Evolutionary conservation across 352 stramenopile species (phyloP).

Genomic region (Globisporangium parvum): DNA sequence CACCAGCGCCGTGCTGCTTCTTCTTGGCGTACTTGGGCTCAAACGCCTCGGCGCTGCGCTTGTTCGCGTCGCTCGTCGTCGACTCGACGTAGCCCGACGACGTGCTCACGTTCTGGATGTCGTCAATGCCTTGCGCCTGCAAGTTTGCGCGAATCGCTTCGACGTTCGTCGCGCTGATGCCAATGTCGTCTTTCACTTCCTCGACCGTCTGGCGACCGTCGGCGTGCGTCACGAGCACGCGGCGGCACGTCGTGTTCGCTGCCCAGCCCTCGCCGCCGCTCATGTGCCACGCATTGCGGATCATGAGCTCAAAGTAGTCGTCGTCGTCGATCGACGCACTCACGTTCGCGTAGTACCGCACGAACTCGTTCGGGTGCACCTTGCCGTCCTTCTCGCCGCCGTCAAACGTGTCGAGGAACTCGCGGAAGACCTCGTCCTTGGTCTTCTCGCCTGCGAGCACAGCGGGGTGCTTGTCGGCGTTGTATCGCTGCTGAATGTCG

Average conservation of each 20-base stretch:
- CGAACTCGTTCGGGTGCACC: constrained; percentile 29
- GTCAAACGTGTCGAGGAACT: constrained; percentile 39
- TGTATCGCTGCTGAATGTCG: constrained; percentile 42
- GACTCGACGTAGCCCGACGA: constrained; percentile 16
- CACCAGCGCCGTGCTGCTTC: constrained; percentile 70
- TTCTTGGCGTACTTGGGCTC: constrained; percentile 61
- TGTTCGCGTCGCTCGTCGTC: constrained; percentile 11
- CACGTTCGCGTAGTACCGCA: constrained; percentile 76
- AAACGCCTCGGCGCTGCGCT: constrained; percentile 26
- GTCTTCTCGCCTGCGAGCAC: constrained; percentile 36
- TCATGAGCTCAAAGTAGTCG: constrained; percentile 85
- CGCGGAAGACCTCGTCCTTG: constrained; percentile 22
- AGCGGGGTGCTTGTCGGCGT: constrained; percentile 45
- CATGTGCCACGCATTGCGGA: constrained; percentile 81
- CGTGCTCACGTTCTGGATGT: constrained; percentile 10
- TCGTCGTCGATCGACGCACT: constrained; percentile 67
- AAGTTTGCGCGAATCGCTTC: constrained; percentile 36
- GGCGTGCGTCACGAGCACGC: constrained; percentile 48
- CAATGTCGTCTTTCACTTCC: constrained; percentile 41
- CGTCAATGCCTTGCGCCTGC: constrained; percentile 27
- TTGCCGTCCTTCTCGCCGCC: constrained; percentile 26
- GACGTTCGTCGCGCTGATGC: constrained; percentile 22
- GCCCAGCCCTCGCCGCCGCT: constrained; percentile 46
- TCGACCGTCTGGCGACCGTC: constrained; percentile 47
- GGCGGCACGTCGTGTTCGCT: constrained; percentile 66